Percentiles rank a stretch among this genome's conserved stretches.
Conservation (phyloP, 208 protist genomes). For the Acanthamoeba rhysodes region DNA sequence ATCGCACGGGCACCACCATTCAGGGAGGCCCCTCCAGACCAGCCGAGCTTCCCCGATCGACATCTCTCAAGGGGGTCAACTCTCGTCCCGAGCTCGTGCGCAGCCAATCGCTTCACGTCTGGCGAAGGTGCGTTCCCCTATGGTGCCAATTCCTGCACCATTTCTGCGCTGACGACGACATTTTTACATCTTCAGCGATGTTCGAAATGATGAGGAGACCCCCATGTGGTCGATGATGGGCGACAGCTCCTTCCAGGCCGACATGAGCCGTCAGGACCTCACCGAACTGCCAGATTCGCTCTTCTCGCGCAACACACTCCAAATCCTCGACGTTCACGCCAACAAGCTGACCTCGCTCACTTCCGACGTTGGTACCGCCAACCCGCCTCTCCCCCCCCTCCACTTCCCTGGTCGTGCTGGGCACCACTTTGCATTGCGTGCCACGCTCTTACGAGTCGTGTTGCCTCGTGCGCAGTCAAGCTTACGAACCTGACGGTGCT, state of each 20-base stretch:
- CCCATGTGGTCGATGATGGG: constrained; percentile 73
- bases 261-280: constrained; percentile 53
- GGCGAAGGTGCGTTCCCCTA: constrained; percentile 11
- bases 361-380: constrained; percentile 1
- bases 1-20: constrained; percentile 8
- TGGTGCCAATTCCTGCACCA: not conserved
- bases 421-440: not conserved
- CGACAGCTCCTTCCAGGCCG: constrained; percentile 67
- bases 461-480: not conserved
- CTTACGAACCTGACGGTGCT: constrained; percentile 68
- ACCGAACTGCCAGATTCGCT: constrained; percentile 46
- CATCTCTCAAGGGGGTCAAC: constrained; percentile 53
- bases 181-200: constrained; percentile 2
- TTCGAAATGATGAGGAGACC: constrained; percentile 27
- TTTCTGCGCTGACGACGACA: too few species aligned
- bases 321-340: constrained; percentile 53
- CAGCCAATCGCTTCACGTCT: constrained; percentile 71
- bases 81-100: constrained; percentile 38
- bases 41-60: constrained; percentile 39
- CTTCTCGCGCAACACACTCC: constrained; percentile 9
- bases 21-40: not conserved
- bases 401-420: not conserved
- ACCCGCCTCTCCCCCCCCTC: not conserved
- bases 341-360: constrained; percentile 35
- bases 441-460: not conserved